Base-by-base conservation (phyloP, 2,329 filamentous ascomycete genomes). In the Teratosphaeria zuluensis region DNA sequence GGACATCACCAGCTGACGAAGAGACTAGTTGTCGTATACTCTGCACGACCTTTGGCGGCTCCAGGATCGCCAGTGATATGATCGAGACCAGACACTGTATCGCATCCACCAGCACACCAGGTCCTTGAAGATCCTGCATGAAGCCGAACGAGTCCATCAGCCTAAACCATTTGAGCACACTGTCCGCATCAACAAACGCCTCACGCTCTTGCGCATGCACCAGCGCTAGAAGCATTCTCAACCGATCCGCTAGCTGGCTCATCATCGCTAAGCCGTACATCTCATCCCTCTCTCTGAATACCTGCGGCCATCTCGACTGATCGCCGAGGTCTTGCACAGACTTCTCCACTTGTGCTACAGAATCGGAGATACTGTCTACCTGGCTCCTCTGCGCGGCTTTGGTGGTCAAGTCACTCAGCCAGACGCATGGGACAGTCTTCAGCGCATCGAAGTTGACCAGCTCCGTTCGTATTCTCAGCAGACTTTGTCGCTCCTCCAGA, bases 101-200 rank as follows among this genome's bases (percentile, higher is more conserved):
- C 0, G 87, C 82, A 55, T 81, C 71, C 30, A 71, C 65, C 54
- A 55, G 24, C 51, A 75, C 68, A 30, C 73, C 60, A 3, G 58
- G 42, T 21, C 59, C 75, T 60, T 78, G 74, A 54, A 92, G 77
- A 9, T 79, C 76, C 59, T 87, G 82, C 63, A 96, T 81, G 68
- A 95, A 96, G 55, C 75, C 76, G 67, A 83, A 85, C 14, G 82
- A 77, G 51, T 81, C 77, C 79, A 92, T 85, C 55, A 92, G 75
- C n/a, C 80, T 76, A 66, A 92, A 90, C 90, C 90, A 95, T 63
- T 82, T 78, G 46, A 83, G 76, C 19, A 91, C 78, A 6, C 85
- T 72, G 14, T 80, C 76, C 4, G 64, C 54, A n/a, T 61, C 57
- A 1, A 65, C 59, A 16, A 65, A 58, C 6, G n/a, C 56, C 61